These are phyloP conservation scores for Ganoderma boninense DNA, from an alignment of 1,284 basidiomycete genomes.

Conservation along the genomic window DNA sequence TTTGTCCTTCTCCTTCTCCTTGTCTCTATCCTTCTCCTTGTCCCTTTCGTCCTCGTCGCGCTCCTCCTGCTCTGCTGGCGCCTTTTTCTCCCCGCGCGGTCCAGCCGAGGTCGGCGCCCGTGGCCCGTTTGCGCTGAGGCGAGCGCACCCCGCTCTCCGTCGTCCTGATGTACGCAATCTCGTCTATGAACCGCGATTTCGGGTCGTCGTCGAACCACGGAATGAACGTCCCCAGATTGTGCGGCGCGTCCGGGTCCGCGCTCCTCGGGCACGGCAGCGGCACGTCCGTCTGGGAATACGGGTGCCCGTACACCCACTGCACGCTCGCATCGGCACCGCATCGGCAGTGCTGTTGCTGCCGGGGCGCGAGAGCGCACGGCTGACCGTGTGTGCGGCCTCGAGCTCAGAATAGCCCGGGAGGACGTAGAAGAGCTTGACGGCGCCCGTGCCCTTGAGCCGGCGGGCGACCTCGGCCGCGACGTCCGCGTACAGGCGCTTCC, in stretches of 20 bases:
- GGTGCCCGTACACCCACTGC: slow-evolving; percentile 81
- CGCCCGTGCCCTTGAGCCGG: slow-evolving; percentile 33
- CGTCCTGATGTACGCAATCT: slow-evolving; percentile 74
- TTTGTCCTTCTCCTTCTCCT: slow-evolving; percentile 38
- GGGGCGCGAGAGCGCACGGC: slow-evolving; percentile 38
- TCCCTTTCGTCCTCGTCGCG: slow-evolving; percentile 40
- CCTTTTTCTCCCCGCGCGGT: slow-evolving; percentile 9
- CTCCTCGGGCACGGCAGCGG: slow-evolving; percentile 62
- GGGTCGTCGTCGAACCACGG: slow-evolving; percentile 94
- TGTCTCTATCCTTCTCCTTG: slow-evolving; percentile 39
- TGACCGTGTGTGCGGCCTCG: slow-evolving; percentile 73
- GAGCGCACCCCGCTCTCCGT: slow-evolving; percentile 67
- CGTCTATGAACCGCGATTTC: slow-evolving; percentile 90
- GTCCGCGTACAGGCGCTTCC: slow-evolving; percentile 78
- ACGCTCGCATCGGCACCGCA: background rate
- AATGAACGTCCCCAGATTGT: slow-evolving; percentile 77
- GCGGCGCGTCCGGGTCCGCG: slow-evolving; percentile 34
- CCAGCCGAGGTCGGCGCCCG: slow-evolving; percentile 23
- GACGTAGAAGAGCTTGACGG: slow-evolving; percentile 65
- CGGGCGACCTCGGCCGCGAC: slow-evolving; percentile 54
- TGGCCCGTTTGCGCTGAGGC: slow-evolving; percentile 63
- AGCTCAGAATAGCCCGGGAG: slow-evolving; percentile 77
- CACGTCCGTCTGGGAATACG: slow-evolving; percentile 68
- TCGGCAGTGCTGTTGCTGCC: slow-evolving; percentile 19
- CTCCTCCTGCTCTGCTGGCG: slow-evolving; percentile 32